Conservation (phyloP, 208 protist species). For the Leishmania turanica region DNA sequence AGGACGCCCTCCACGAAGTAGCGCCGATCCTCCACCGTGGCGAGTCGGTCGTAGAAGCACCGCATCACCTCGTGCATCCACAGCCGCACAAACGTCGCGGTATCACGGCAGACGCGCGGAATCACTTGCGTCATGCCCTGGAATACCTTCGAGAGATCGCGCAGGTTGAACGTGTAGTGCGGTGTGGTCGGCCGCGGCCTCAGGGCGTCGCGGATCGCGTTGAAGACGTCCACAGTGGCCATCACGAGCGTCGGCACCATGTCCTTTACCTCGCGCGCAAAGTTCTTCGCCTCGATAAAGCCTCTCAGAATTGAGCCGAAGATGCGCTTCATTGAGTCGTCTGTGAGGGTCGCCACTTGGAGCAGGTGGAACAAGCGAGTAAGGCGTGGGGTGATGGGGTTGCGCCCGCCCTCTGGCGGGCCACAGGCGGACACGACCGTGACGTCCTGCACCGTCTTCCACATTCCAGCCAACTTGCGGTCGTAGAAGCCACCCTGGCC, state of each 20-base stretch:
- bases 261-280: constrained; percentile 78
- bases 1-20: constrained; percentile 94
- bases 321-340: constrained; percentile 95
- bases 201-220: constrained; percentile 85
- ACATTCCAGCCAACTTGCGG: constrained; percentile 93
- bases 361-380: constrained; percentile 96
- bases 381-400: constrained; percentile 93
- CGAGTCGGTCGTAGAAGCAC: constrained; percentile 98
- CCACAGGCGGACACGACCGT: constrained; percentile 95
- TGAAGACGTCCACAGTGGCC: constrained; percentile 93
- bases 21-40: constrained; percentile 90
- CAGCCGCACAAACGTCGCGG: constrained; percentile 71
- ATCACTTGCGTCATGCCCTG: constrained; percentile 94
- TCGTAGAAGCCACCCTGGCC: constrained; percentile 97
- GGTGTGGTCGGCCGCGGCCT: constrained; percentile 96
- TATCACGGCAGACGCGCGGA: constrained; percentile 79
- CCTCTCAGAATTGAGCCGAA: constrained; percentile 94
- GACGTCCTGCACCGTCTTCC: constrained; percentile 96
- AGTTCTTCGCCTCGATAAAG: constrained; percentile 90
- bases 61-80: constrained; percentile 97
- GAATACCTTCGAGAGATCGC: constrained; percentile 97
- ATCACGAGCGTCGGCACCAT: constrained; percentile 77
- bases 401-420: constrained; percentile 96
- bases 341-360: constrained; percentile 92
- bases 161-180: constrained; percentile 99